Evolutionary conservation across 805 yeast genomes (phyloP).

Genomic region (Ogataea ganodermae): DNA sequence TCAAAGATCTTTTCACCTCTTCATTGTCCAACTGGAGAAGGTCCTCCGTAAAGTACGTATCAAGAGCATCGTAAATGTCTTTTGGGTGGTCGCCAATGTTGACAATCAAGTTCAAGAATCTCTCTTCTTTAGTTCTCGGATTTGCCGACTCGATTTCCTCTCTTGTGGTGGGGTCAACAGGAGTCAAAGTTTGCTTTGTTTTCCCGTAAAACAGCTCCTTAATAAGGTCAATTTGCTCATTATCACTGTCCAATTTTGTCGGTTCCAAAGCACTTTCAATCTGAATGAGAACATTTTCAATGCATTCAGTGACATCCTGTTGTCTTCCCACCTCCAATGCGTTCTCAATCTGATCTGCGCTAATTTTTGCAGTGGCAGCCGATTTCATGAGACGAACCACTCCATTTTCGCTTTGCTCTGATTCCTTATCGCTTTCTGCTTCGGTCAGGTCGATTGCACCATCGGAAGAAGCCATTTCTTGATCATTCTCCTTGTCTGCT

Average conservation of each 20-base stretch:
- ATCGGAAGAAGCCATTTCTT: neutral
- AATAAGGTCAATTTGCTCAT: conserved; percentile 81
- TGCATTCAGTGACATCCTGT: conserved; percentile 97
- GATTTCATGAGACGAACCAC: conserved; percentile 27
- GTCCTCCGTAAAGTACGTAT: conserved; percentile 78
- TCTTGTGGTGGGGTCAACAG: conserved; percentile 39
- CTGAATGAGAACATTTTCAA: conserved; percentile 89
- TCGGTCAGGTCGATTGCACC: conserved; percentile 7
- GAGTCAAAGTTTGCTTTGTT: conserved; percentile 73
- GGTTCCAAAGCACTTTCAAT: conserved; percentile 86
- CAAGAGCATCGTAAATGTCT: conserved; percentile 88
- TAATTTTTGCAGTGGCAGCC: conserved; percentile 40
- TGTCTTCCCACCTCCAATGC: conserved; percentile 85
- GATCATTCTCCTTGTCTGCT: conserved; percentile 1
- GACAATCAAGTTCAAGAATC: conserved; percentile 79
- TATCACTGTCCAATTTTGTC: conserved; percentile 59
- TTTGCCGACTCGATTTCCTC: conserved; percentile 28
- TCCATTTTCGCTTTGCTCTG: neutral
- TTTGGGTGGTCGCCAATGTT: conserved; percentile 88
- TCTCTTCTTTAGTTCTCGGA: conserved; percentile 59
- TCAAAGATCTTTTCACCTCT: conserved; percentile 68
- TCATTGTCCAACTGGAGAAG: conserved; percentile 69
- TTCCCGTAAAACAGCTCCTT: conserved; percentile 84
- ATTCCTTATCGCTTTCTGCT: neutral
- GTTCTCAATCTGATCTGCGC: conserved; percentile 67